Percentiles rank a stretch among this genome's conserved stretches.
phyloP scores from a whole-genome alignment of 805 yeast species.

The Myxozyma neotropica region DNA sequence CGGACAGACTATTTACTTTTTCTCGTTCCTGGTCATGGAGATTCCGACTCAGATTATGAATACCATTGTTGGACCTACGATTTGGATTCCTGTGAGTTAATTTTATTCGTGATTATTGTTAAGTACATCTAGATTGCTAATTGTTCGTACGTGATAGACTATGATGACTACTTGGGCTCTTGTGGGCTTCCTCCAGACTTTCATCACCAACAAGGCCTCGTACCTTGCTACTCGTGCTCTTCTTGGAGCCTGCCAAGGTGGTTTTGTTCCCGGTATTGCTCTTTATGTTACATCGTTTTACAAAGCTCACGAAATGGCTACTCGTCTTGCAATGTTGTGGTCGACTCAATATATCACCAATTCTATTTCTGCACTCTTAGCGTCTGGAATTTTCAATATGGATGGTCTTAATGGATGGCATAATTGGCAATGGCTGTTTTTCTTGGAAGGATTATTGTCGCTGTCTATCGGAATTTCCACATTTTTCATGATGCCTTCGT shows the following conservation, averaged over 20 bases:
- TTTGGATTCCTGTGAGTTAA: conserved; percentile 61
- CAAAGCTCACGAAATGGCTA: conserved; percentile 58
- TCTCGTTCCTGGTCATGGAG: conserved; percentile 55
- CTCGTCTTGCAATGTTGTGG: conserved; percentile 62
- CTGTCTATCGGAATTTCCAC: conserved; percentile 52
- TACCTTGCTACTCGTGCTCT: conserved; percentile 54
- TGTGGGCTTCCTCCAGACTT: conserved; percentile 57
- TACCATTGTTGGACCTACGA: conserved; percentile 64
- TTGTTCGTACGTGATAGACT: conserved; percentile 24
- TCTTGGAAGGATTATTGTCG: conserved; percentile 62
- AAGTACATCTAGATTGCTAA: too few species aligned
- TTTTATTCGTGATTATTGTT: background rate
- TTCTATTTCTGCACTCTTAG: conserved; percentile 52
- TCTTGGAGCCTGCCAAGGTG: conserved; percentile 65
- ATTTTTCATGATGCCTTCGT: conserved; percentile 54
- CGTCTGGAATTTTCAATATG: conserved; percentile 57
- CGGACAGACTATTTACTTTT: conserved; percentile 60
- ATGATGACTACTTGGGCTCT: conserved; percentile 60
- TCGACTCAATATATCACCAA: conserved; percentile 55
- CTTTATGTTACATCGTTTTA: conserved; percentile 69
- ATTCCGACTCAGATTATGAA: conserved; percentile 69
- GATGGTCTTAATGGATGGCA: conserved; percentile 50
- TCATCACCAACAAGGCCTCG: conserved; percentile 47
- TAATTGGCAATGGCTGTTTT: conserved; percentile 70
- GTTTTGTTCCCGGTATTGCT: conserved; percentile 65